Base-by-base conservation (phyloP, 192 early-diverging fungal species). In the Bifiguratus adelaidae region DNA sequence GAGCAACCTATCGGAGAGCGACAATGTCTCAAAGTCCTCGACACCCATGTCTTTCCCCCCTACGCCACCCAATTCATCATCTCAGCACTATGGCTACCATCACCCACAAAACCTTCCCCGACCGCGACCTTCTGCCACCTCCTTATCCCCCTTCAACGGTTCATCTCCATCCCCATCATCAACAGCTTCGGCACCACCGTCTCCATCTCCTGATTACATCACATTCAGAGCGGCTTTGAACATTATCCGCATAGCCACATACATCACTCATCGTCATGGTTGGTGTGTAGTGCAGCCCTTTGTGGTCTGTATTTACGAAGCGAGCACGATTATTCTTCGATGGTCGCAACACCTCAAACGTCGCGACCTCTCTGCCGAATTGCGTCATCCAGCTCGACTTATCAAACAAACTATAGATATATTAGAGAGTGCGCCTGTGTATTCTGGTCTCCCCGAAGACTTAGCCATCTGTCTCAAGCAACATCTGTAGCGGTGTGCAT, bases 241-340 rank as follows among this genome's bases (percentile, higher is more conserved):
- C 1, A 52, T 65, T 3, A 48, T 65, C 2, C 48, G 46, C 0
- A 44, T 55, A 20, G 52, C 52, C 13, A 50, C 58, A 21, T 9
- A 27, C 9, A 58, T 65, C n/a, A 55, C 52, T 25, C 22, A 41
- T 6, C 15, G 30, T 0, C 54, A 50, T 42, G 56, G 56, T 13
- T 59, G 55, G 62, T 65, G 62, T 26, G 62, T 58, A 0, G 58
- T 52, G 20, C 62, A 65, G 29, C 56, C 58, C 11, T 58, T 65
- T 19, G 19, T 65, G 1, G 23, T 26, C 2, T 65, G 62, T 19
- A 15, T 65, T 0, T 65, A 65, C 36, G 51, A 65, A 30, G 56
- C 62, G 5, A 53, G 56, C 1, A 65, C 48, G 0, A 45, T 65
- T 7, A 52, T 51, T 19, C 58, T 55, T 26, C 45, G 53, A 5